Conservation (phyloP, 1,284 basidiomycete species). For the Puccinia horiana region DNA sequence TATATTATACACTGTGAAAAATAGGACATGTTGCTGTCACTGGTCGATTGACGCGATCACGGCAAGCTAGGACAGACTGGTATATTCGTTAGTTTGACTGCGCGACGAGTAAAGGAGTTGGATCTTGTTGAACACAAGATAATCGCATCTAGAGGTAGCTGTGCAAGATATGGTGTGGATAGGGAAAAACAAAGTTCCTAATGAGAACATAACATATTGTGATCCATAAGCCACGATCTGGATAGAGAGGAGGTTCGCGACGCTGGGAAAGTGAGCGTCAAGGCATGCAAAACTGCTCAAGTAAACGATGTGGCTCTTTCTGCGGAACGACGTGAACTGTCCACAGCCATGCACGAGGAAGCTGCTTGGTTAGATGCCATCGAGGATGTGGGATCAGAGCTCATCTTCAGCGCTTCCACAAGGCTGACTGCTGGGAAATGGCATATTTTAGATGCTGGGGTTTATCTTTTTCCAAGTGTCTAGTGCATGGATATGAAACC, state of each 20-base stretch:
- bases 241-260: too few species aligned
- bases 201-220: not conserved
- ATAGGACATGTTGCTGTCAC: not conserved
- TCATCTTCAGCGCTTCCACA: not conserved
- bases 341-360: not conserved
- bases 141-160: slow-evolving; percentile 7
- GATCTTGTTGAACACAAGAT: slow-evolving; percentile 17
- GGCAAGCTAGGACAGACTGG: not conserved
- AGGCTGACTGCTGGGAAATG: not conserved
- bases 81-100: not conserved
- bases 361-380: not conserved
- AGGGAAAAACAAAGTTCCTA: not conserved
- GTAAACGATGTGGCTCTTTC: not conserved
- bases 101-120: slow-evolving; percentile 11
- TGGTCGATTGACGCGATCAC: not conserved
- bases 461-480: not conserved
- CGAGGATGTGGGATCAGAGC: not conserved
- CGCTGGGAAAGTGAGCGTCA: too few species aligned
- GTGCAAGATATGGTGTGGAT: not conserved
- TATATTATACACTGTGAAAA: too few species aligned
- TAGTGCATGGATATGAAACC: slow-evolving; percentile 16
- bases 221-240: not conserved
- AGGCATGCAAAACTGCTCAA: not conserved
- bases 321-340: not conserved
- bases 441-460: not conserved